phyloP scores from a whole-genome alignment of 495 filamentous ascomycete species.

The Xylaria castorea region DNA sequence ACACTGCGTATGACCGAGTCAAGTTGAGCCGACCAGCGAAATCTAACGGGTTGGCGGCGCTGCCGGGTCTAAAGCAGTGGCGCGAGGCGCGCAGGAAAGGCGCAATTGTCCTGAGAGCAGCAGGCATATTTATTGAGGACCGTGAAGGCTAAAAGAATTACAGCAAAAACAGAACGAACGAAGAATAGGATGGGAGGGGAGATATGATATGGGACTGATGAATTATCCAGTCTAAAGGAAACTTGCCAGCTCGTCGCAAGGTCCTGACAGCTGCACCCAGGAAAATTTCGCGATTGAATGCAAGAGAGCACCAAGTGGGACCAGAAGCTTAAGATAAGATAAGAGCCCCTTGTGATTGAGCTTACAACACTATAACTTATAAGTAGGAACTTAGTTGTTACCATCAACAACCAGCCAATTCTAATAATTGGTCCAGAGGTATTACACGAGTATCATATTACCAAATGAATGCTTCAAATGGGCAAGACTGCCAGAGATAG shows the following conservation, averaged over 20 bases:
- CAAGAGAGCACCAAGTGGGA: not conserved
- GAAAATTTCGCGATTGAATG: constrained; percentile 37
- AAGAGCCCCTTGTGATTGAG: not conserved
- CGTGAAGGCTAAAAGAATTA: constrained; percentile 39
- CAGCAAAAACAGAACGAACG: constrained; percentile 36
- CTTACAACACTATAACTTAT: not conserved
- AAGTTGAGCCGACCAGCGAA: constrained; percentile 66
- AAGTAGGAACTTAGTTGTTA: no score
- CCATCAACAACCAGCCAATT: no score
- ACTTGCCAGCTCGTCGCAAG: constrained; percentile 30
- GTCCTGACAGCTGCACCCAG: constrained; percentile 32
- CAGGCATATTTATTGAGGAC: constrained; percentile 63
- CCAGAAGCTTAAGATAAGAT: constrained; percentile 20
- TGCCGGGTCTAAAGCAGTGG: constrained; percentile 65
- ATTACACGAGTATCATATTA: not conserved
- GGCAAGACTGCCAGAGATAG: no score
- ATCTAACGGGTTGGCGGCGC: constrained; percentile 68
- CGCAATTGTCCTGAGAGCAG: constrained; percentile 67
- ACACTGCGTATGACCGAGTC: constrained; percentile 75
- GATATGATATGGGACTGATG: not conserved
- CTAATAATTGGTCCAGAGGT: no score
- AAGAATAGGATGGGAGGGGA: constrained; percentile 13
- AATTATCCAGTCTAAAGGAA: constrained; percentile 15
- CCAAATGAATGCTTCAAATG: no score
- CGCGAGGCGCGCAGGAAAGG: constrained; percentile 74